These are phyloP conservation scores for Eucalyptus polybractea DNA, from an alignment of 345 rosid genomes.

Conservation along the genomic window DNA sequence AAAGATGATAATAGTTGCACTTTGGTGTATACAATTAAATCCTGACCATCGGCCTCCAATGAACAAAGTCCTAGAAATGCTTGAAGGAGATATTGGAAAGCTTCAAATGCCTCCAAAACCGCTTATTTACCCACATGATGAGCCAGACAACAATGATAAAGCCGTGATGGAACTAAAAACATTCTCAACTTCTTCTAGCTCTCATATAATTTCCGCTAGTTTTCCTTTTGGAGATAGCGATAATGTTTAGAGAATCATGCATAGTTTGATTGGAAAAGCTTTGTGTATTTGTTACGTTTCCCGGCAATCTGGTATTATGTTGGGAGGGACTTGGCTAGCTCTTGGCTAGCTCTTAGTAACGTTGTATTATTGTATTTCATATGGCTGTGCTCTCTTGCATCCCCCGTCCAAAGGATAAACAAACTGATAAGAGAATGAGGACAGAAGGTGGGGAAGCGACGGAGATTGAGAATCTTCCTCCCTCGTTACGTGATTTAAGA, in stretches of 20 bases:
- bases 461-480: neutral
- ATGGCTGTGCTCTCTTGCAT: neutral
- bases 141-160: too few species aligned
- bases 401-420: too few species aligned
- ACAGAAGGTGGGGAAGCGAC: neutral
- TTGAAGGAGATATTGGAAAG: neutral
- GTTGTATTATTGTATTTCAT: neutral
- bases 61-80: neutral
- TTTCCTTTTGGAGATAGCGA: neutral
- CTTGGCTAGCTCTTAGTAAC: neutral
- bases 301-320: neutral
- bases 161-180: neutral
- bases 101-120: neutral
- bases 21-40: neutral
- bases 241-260: fast-evolving
- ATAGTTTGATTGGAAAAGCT: neutral
- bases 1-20: neutral
- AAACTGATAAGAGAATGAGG: too few species aligned
- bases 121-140: neutral
- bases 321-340: neutral
- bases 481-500: neutral
- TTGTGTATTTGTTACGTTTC: neutral
- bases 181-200: neutral
- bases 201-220: fast-evolving
- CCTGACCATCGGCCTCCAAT: neutral